These are phyloP conservation scores for Wakefieldia striispora DNA, from an alignment of 768 basidiomycete genomes.

Conservation along the genomic window DNA sequence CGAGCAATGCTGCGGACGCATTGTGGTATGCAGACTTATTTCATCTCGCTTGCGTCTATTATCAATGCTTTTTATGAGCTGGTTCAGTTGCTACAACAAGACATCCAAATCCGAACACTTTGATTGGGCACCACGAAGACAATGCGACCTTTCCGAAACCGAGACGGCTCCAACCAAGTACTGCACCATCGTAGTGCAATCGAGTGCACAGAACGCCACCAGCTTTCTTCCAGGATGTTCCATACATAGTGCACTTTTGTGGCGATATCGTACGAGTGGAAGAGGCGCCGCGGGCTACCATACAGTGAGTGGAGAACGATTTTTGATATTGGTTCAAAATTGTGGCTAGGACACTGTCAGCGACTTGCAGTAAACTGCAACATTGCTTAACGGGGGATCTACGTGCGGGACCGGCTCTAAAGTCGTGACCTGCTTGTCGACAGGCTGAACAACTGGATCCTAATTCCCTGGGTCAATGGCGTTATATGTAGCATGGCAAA, in stretches of 20 bases:
- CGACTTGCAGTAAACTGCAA: background rate
- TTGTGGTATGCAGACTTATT: conserved; percentile 44
- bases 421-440: conserved; percentile 61
- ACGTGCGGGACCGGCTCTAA: conserved; percentile 65
- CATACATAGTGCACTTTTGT: conserved; percentile 23
- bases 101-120: conserved; percentile 30
- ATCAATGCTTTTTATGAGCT: conserved; percentile 18
- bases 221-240: background rate
- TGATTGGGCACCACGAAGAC: conserved; percentile 44
- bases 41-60: conserved; percentile 45
- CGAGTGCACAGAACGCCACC: conserved; percentile 9
- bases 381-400: conserved; percentile 37
- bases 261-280: conserved; percentile 44
- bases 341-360: conserved; percentile 48
- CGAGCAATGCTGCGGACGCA: conserved; percentile 53
- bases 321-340: conserved; percentile 64
- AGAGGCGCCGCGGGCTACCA: conserved; percentile 69
- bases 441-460: conserved; percentile 57
- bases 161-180: conserved; percentile 51
- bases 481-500: conserved; percentile 32
- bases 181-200: conserved; percentile 36
- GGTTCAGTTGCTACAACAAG: conserved; percentile 24
- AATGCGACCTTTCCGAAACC: conserved; percentile 52
- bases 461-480: conserved; percentile 73
- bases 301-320: conserved; percentile 71